Evolutionary conservation across 495 filamentous ascomycete genomes (phyloP).

Genomic region (Umbilicaria muhlenbergii): DNA sequence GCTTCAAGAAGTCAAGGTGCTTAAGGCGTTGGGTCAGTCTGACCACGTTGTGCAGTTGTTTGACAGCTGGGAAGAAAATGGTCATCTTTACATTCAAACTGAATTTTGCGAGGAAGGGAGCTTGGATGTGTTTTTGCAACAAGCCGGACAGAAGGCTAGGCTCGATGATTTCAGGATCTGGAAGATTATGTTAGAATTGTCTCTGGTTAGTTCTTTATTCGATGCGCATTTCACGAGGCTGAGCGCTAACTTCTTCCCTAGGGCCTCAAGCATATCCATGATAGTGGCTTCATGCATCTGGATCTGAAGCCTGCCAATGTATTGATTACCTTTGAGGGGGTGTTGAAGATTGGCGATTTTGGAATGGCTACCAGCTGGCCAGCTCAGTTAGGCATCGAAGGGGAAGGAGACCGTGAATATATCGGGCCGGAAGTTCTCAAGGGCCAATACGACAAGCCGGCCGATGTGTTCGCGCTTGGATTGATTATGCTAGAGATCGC

Average conservation of each 20-base stretch:
- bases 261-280: slow-evolving; percentile 81
- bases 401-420: slow-evolving; percentile 91
- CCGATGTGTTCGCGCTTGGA: slow-evolving; percentile 86
- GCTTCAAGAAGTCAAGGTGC: slow-evolving; percentile 62
- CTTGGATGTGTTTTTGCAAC: slow-evolving; percentile 62
- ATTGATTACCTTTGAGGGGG: slow-evolving; percentile 77
- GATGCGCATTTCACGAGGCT: neutral
- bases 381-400: slow-evolving; percentile 57
- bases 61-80: slow-evolving; percentile 70
- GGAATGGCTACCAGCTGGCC: slow-evolving; percentile 79
- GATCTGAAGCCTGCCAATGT: slow-evolving; percentile 94
- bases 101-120: slow-evolving; percentile 92
- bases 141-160: slow-evolving; percentile 65
- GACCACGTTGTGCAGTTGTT: slow-evolving; percentile 73
- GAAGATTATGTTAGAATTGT: slow-evolving; percentile 83
- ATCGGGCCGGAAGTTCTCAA: slow-evolving; percentile 81
- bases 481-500: slow-evolving; percentile 89
- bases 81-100: slow-evolving; percentile 86
- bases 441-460: slow-evolving; percentile 73
- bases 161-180: slow-evolving; percentile 95
- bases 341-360: slow-evolving; percentile 91
- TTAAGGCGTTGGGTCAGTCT: slow-evolving; percentile 52
- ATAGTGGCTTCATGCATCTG: slow-evolving; percentile 76
- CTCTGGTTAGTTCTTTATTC: slow-evolving; percentile 41
- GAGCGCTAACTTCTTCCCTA: slow-evolving; percentile 28